These are phyloP conservation scores for Colletotrichum godetiae DNA, from an alignment of 2,329 filamentous ascomycete species.

Conservation along the genomic window DNA sequence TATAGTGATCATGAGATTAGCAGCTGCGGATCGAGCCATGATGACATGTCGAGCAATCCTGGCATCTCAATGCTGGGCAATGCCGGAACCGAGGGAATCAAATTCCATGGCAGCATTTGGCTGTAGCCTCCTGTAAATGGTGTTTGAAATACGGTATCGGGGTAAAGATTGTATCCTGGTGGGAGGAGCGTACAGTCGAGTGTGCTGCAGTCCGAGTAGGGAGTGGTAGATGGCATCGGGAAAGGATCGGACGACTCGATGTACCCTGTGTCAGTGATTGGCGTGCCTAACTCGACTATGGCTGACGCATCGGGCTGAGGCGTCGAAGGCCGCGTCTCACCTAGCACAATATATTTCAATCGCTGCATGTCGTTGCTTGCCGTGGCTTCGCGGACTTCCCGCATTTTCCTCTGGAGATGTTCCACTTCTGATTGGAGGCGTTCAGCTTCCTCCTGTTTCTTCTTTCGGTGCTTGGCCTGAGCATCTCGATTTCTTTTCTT, in stretches of 20 bases:
- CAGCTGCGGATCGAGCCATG: not conserved
- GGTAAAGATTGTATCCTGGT: not conserved
- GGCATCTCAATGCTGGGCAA: not conserved
- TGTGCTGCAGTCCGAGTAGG: not conserved
- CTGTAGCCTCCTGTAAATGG: not conserved
- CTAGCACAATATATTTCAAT: not conserved
- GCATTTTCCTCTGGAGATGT: not conserved
- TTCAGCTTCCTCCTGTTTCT: not conserved
- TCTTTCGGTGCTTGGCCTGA: not conserved
- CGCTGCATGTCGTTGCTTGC: not conserved
- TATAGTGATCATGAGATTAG: not conserved
- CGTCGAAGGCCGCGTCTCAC: not conserved
- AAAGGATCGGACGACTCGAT: not conserved
- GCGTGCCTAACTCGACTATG: too few species aligned
- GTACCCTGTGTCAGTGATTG: not conserved
- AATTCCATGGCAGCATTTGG: not conserved
- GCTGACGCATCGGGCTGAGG: not conserved
- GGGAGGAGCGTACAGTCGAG: not conserved
- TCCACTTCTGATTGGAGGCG: not conserved
- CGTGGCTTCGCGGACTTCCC: not conserved
- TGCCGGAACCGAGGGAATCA: not conserved
- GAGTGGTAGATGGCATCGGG: not conserved
- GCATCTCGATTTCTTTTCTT: not conserved
- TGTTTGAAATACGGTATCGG: not conserved
- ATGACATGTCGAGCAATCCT: not conserved